Percentiles rank a stretch among this genome's conserved stretches.
phyloP scores from a whole-genome alignment of 176 grass and related monocot genomes.

The Secale cereale region DNA sequence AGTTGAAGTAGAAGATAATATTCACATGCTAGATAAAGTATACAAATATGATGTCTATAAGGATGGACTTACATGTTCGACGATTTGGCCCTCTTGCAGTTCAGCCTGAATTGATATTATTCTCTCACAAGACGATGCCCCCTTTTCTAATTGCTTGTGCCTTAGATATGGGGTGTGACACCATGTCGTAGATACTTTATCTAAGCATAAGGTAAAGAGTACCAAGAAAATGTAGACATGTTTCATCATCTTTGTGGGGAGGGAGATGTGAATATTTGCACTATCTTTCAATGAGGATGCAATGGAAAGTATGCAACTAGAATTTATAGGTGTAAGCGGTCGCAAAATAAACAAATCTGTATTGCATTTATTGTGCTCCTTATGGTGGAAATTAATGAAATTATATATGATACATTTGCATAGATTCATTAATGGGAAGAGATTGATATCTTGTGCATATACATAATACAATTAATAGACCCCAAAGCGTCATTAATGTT shows the following conservation, averaged over 20 bases:
- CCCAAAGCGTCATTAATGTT: neutral
- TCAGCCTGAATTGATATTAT: neutral
- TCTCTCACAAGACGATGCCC: neutral
- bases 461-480: neutral
- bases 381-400: neutral
- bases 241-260: neutral
- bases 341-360: neutral
- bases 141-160: neutral
- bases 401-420: neutral
- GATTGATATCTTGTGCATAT: neutral
- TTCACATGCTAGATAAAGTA: neutral
- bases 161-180: neutral
- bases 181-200: neutral
- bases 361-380: neutral
- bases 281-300: neutral
- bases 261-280: neutral
- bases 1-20: neutral
- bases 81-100: neutral
- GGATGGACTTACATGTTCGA: neutral
- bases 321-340: neutral
- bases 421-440: neutral
- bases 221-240: neutral
- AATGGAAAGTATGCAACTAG: neutral
- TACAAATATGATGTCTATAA: neutral
- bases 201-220: neutral